Evolutionary conservation across 352 stramenopile genomes (phyloP).

Genomic region (Phytophthora parvispora): DNA sequence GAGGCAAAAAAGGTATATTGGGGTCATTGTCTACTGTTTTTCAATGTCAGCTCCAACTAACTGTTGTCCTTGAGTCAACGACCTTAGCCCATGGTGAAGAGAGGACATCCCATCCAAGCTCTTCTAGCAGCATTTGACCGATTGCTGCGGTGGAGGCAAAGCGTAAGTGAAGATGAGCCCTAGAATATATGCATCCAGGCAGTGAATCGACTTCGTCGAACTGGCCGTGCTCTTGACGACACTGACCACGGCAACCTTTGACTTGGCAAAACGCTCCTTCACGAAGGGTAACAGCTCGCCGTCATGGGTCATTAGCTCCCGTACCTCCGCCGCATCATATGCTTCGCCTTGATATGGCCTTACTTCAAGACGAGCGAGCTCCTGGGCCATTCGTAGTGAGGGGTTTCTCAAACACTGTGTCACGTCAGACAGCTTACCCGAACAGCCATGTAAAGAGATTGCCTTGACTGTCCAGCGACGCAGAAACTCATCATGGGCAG

Average conservation of each 20-base stretch:
- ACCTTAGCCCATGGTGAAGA: too few species aligned
- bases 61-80: too few species aligned
- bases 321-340: background rate
- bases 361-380: background rate
- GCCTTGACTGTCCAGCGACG: background rate
- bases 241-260: background rate
- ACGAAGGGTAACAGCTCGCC: background rate
- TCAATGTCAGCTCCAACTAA: too few species aligned
- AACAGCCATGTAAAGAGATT: background rate
- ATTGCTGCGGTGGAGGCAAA: background rate
- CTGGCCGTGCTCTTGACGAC: background rate
- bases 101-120: too few species aligned
- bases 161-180: background rate
- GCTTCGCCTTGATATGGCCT: background rate
- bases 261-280: background rate
- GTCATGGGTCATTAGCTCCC: background rate
- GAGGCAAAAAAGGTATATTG: too few species aligned
- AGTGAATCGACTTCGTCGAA: background rate
- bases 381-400: background rate
- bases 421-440: background rate
- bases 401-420: conserved; percentile 11
- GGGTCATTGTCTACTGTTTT: too few species aligned
- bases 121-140: background rate
- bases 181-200: background rate
- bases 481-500: background rate